phyloP scores from a whole-genome alignment of 2,329 filamentous ascomycete species.

The Amphichorda felina region DNA sequence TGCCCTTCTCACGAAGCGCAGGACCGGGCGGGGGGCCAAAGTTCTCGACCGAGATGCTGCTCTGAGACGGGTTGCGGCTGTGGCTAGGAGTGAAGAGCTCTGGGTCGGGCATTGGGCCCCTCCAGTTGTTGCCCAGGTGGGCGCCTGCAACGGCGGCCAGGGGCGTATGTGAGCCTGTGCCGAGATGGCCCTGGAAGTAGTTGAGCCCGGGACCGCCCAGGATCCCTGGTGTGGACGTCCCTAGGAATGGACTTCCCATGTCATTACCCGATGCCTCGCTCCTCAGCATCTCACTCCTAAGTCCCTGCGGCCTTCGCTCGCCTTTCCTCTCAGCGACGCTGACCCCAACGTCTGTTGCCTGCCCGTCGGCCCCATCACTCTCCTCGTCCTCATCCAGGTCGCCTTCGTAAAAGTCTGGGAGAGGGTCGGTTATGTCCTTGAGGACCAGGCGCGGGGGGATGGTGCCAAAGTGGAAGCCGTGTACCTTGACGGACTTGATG shows the following conservation, averaged over 20 bases:
- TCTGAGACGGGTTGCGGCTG: constrained; percentile 27
- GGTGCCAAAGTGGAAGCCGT: constrained; percentile 84
- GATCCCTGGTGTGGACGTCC: constrained; percentile 48
- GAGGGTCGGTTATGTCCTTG: constrained; percentile 92
- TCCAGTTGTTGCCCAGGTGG: constrained; percentile 23
- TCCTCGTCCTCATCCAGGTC: constrained; percentile 42
- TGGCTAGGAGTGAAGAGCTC: constrained; percentile 15
- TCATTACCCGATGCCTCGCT: constrained; percentile 25
- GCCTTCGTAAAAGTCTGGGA: constrained; percentile 93
- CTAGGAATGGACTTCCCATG: constrained; percentile 44
- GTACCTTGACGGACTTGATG: constrained; percentile 91
- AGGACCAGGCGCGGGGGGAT: constrained; percentile 78
- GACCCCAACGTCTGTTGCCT: background rate
- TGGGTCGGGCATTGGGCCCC: constrained; percentile 11
- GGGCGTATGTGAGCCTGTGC: constrained; percentile 60
- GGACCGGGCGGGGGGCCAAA: constrained; percentile 17
- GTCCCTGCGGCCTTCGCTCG: constrained; percentile 2
- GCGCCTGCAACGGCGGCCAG: constrained; percentile 69
- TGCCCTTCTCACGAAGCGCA: constrained; percentile 43
- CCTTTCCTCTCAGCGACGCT: constrained; percentile 6
- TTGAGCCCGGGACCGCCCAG: constrained; percentile 66
- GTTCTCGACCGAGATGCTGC: constrained; percentile 34
- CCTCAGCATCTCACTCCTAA: constrained; percentile 9
- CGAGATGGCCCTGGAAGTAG: constrained; percentile 72
- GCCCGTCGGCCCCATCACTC: too few species aligned